A percentile compares a stretch with the other conserved stretches of the same genome.
Evolutionary conservation across 257 asterid species (phyloP).

Genomic region (Lithospermum erythrorhizon): DNA sequence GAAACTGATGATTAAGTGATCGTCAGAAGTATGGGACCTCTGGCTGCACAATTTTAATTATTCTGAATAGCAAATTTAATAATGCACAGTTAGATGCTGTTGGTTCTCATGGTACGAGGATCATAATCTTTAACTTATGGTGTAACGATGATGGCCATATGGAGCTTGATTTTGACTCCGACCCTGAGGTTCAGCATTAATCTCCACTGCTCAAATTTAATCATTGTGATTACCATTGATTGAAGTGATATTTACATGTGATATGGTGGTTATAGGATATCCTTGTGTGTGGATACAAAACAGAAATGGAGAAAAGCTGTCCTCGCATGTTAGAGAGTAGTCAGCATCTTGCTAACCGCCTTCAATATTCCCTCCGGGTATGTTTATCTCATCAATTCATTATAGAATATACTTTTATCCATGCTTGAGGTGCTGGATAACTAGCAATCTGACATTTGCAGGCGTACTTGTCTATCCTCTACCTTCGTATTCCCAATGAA

Average conservation of each 20-base stretch:
- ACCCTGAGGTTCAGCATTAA: constrained; percentile 49
- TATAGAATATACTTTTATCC: background rate
- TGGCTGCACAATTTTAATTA: background rate
- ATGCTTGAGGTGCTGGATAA: background rate
- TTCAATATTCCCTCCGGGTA: constrained; percentile 77
- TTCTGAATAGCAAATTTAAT: no score
- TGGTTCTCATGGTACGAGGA: constrained; percentile 73
- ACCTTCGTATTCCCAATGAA: constrained; percentile 45
- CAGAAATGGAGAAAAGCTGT: constrained; percentile 14
- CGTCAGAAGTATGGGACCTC: background rate
- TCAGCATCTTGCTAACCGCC: constrained; percentile 73
- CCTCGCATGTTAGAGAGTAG: constrained; percentile 25
- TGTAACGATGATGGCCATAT: constrained; percentile 48
- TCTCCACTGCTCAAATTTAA: constrained; percentile 11
- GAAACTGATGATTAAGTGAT: background rate
- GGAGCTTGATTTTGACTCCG: constrained; percentile 82
- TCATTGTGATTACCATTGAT: background rate
- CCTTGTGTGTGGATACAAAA: constrained; percentile 31
- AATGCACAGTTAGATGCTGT: constrained; percentile 59
- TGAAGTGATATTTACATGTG: constrained; percentile 7
- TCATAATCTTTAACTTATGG: constrained; percentile 78
- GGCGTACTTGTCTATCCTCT: constrained; percentile 82
- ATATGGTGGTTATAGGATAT: constrained; percentile 56
- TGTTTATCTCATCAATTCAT: constrained; percentile 15
- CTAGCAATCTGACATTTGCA: constrained; percentile 25